Base-by-base conservation (phyloP, 352 stramenopile genomes). In the Phytophthora nicotianae region DNA sequence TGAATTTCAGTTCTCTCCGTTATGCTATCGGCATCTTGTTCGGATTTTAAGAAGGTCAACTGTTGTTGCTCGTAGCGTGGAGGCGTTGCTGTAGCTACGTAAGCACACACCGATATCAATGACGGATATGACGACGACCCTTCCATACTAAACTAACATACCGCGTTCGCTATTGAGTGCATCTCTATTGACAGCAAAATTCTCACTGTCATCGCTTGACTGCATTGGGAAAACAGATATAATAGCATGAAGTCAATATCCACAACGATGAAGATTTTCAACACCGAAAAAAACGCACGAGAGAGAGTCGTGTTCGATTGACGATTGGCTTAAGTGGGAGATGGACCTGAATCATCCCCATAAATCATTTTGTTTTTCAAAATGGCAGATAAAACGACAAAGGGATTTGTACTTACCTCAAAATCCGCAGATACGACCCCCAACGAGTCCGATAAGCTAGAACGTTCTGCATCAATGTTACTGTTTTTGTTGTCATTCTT, bases 371-470 rank as follows among this genome's bases (percentile, higher is more conserved):
- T 48, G 26, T 10, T 11, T 14, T 20, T 16, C 3, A 37, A 9
- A 24, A 32, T 6, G 13, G 26, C 5, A 40, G 7, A 51, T 13
- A 20, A 17, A 51, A n/a, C 21, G 10, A 9, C 9, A 26, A 24
- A 51, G 1, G 32, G 16, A 4, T 5, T 7, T 23, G 17, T 21
- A 35, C 35, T 8, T 53, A 93, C 86, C 69, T 91, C 81, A 67
- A 93, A 95, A 64, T 95, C 86, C 14, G 83, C 80, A 1, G 83
- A 91, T 32, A 79, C 74, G 57, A 95, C 77, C 3, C 83, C 84
- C 1, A 93, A 71, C 0, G 86, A 95, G 47, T 95, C 86, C 0
- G 80, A 92, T 16, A 78, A 55, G 50, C 75, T 85, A 8, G 76
- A 76, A 2, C 61, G 63, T 37, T 72, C 74, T 0, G n/a, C 42